These are phyloP conservation scores for Silene latifolia DNA, from an alignment of 148 eudicot species.

Conservation along the genomic window DNA sequence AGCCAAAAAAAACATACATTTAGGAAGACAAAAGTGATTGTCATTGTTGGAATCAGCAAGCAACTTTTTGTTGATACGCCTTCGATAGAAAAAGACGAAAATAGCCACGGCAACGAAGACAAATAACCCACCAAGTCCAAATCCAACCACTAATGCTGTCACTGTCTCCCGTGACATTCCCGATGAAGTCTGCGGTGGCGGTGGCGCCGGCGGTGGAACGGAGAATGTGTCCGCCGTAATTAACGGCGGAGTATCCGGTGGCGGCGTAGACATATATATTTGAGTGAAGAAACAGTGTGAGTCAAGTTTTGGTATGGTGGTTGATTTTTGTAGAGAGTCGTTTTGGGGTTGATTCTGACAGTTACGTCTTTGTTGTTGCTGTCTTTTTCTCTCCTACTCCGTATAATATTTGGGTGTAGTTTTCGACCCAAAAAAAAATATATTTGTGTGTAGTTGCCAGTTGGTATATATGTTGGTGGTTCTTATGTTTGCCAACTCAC, in stretches of 20 bases:
- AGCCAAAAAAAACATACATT: constrained; percentile 12
- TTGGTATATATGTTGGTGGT: no score
- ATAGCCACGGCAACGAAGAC: constrained; percentile 51
- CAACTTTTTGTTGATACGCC: constrained; percentile 31
- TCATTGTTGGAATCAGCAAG: not conserved
- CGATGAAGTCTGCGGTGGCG: constrained; percentile 17
- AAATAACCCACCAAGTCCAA: constrained; percentile 60
- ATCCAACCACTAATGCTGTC: constrained; percentile 56
- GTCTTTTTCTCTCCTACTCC: no score
- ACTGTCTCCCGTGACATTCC: constrained; percentile 26
- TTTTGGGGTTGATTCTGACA: not conserved
- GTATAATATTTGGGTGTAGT: no score
- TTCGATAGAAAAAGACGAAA: constrained; percentile 43
- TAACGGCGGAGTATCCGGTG: not conserved
- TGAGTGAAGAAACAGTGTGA: not conserved
- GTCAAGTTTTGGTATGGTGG: not conserved
- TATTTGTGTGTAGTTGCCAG: no score
- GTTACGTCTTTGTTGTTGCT: no score
- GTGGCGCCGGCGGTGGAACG: not conserved
- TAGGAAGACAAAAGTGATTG: constrained; percentile 17
- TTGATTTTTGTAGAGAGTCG: not conserved
- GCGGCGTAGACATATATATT: not conserved
- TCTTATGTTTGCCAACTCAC: no score
- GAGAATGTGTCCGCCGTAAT: not conserved
- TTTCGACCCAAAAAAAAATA: no score